Conservation (phyloP, 305 asterid species). For the Fraxinus paxiana region DNA sequence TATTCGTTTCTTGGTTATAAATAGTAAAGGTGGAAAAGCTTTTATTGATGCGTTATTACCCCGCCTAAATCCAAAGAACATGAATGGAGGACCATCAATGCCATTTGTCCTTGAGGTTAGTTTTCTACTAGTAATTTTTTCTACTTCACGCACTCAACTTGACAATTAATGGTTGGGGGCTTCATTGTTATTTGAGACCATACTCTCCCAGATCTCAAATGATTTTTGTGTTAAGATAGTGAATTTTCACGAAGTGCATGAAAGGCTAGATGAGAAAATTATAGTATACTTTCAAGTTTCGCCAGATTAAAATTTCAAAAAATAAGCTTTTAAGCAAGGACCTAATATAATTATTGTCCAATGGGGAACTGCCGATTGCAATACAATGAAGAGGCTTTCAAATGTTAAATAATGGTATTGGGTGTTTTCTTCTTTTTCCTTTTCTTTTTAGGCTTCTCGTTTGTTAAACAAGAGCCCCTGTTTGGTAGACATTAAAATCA, state of each 20-base stretch:
- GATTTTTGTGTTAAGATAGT: not conserved
- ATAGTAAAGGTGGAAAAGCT: conserved; percentile 92
- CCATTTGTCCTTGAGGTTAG: conserved; percentile 94
- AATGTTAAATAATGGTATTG: not conserved
- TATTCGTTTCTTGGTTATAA: conserved; percentile 20
- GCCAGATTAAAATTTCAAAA: not conserved
- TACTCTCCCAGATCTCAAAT: not conserved
- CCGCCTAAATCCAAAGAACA: conserved; percentile 73
- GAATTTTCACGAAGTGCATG: not conserved
- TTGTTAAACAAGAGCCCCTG: not conserved
- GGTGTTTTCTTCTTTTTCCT: not conserved
- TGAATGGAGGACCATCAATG: conserved; percentile 79
- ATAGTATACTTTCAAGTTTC: not conserved
- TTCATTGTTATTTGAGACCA: not conserved
- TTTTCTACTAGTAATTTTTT: conserved; percentile 14
- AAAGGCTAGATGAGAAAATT: not conserved
- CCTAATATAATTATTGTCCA: not conserved
- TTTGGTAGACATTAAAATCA: not conserved
- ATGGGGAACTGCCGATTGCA: not conserved
- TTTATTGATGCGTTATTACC: conserved; percentile 86
- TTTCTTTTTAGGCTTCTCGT: not conserved
- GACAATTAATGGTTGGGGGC: not conserved
- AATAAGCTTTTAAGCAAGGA: not conserved
- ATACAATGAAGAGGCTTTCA: not conserved
- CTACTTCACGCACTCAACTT: not conserved